Evolutionary conservation across 2,329 filamentous ascomycete species (phyloP), one percentile per base, ranked within the genome.

Genomic region (Aureobasidium vineae): DNA sequence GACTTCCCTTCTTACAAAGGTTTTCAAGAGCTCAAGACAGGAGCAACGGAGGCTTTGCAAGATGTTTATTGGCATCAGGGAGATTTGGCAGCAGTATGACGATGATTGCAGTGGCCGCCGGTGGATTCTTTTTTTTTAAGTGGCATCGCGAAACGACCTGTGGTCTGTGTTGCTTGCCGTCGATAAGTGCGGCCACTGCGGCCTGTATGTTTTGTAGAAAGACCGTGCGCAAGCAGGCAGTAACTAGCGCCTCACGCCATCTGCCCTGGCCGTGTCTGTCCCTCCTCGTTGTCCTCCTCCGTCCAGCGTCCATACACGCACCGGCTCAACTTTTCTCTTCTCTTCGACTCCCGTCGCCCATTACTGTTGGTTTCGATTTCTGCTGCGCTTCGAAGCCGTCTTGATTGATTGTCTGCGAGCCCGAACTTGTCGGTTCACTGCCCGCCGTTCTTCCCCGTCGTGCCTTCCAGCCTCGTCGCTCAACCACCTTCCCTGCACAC

Each of bases 21-120:
- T 36, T 36, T 31, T 13, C 23, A 45, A 59, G 38, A 28, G 40
- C 23, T 31, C 28, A n/a, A 31, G 28, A 28, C 28, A 61, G 40
- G 38, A 43, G 40, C 54, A n/a, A 45, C 54, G 40, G 38, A 31
- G 38, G 40, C 45, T 59, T 59, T 59, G 54, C 54, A 59, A 45
- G 26, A 45, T 19, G 26, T 21, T 45, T 1, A 21, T n/a, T 43
- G 23, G 43, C 11, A 26, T 33, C 57, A 61, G 31, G 57, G 43
- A 47, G 41, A 47, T 47, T 38, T 61, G 41, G 43, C 31, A 4
- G 59, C 43, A 63, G 40, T 13, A 52, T 63, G 59, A 63, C 59
- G 59, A 63, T 63, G 59, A 63, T 63, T 63, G 59, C 59, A 63
- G 59, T 36, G 59, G 45, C 45, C 59, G 57, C 43, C 43, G 57